Evolutionary conservation across 2,329 filamentous ascomycete species (phyloP).

Genomic region (Tolypocladium album): DNA sequence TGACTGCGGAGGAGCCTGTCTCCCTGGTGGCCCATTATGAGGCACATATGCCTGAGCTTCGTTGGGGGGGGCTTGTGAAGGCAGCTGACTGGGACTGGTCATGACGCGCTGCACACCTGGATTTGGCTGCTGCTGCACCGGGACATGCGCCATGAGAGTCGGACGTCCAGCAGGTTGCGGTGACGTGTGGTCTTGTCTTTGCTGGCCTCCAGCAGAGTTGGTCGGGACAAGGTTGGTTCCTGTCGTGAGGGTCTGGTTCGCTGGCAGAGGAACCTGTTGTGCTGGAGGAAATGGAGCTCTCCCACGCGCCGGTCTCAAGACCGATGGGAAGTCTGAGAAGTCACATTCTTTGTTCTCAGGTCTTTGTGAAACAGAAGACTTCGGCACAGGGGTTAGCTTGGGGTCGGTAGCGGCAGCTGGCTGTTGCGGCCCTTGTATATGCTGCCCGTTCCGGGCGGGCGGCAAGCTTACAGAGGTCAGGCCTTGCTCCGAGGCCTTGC

Average conservation of each 20-base stretch:
- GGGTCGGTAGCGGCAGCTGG: neutral
- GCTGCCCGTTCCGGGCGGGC: neutral
- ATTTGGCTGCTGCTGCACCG: neutral
- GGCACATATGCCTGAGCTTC: neutral
- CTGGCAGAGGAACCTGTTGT: neutral
- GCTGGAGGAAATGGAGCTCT: neutral
- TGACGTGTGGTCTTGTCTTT: neutral
- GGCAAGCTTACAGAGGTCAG: slow-evolving; percentile 4
- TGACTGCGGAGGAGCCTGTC: neutral
- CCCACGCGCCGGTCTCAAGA: slow-evolving; percentile 8
- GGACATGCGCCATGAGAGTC: neutral
- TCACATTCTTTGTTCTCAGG: neutral
- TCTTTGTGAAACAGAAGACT: neutral
- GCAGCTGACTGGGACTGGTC: neutral
- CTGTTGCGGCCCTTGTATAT: neutral
- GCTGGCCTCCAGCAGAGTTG: neutral
- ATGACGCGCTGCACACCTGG: neutral
- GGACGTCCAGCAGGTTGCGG: neutral
- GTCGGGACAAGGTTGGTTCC: neutral
- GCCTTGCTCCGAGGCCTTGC: neutral
- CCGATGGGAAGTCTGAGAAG: slow-evolving; percentile 7
- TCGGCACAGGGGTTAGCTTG: neutral
- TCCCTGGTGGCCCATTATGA: neutral
- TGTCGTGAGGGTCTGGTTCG: too few relatives aligned
- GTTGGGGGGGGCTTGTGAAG: neutral